A percentile compares a stretch with the other conserved stretches of the same genome.
phyloP scores from a whole-genome alignment of 176 grass and related monocot genomes.

The Alloteropsis semialata region DNA sequence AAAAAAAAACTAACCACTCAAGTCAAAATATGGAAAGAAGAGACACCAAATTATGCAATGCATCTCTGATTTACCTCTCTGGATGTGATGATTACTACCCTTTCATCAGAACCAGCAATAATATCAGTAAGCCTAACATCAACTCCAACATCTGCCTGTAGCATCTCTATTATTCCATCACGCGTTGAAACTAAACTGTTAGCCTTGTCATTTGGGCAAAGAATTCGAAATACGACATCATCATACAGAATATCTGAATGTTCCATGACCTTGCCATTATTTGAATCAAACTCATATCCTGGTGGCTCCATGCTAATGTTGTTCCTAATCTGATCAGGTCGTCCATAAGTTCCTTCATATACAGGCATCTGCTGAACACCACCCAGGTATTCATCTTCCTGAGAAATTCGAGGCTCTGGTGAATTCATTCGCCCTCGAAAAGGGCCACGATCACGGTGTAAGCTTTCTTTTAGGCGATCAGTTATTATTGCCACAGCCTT shows the following conservation, averaged over 20 bases:
- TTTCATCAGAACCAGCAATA: conserved; percentile 75
- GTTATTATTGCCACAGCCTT: conserved; percentile 76
- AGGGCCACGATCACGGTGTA: conserved; percentile 87
- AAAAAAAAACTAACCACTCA: neutral
- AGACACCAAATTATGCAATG: neutral
- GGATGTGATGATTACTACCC: conserved; percentile 71
- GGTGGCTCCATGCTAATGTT: conserved; percentile 59
- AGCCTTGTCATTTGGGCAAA: conserved; percentile 88
- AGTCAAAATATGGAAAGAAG: neutral
- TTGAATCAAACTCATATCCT: conserved; percentile 77
- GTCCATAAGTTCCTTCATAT: conserved; percentile 56
- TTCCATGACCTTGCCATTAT: conserved; percentile 58
- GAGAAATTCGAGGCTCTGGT: conserved; percentile 60
- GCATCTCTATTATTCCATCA: conserved; percentile 79
- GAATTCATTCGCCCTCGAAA: conserved; percentile 70
- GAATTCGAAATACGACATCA: conserved; percentile 87
- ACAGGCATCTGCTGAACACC: conserved; percentile 46
- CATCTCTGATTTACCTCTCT: conserved; percentile 65
- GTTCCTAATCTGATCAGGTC: conserved; percentile 54
- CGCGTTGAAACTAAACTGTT: conserved; percentile 50
- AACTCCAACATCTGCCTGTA: conserved; percentile 81
- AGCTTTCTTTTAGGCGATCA: conserved; percentile 89
- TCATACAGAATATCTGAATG: conserved; percentile 53
- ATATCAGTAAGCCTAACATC: conserved; percentile 77
- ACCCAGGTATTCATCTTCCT: conserved; percentile 58